Base-by-base conservation (phyloP, 2,329 filamentous ascomycete genomes). In the Botrytis pseudocinerea region DNA sequence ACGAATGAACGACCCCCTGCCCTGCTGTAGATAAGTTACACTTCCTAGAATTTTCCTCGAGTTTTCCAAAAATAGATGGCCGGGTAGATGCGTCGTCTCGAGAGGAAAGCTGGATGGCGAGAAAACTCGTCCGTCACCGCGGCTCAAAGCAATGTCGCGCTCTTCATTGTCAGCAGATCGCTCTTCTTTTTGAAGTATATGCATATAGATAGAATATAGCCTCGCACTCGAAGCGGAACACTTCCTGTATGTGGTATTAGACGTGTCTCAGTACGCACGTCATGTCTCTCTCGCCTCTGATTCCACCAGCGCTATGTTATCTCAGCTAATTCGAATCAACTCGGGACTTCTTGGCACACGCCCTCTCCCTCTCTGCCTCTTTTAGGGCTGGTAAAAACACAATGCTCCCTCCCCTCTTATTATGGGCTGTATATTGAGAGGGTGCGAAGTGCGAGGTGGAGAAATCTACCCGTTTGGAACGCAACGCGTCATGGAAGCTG, bases 221-320 rank as follows among this genome's bases (percentile, higher is more conserved):
- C 20, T 48, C 9, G 46, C 8, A 12, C 3, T 25, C 9, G 9
- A 9, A 25, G 1, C 22, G 0, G 10, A 0, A 4, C 22, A 22
- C 20, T 25, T 25, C 25, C 25, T n/a, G 25, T 1, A 51, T 25
- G 14, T 51, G 10, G 48, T 3, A 14, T 51, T n/a, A 10, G 22
- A 25, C 3, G 2, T 54, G 16, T 4, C 25, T 54, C 12, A 2
- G 14, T 54, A 8, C 12, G 14, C 28, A 8, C 2, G n/a, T 54
- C 5, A 28, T 35, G 35, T 35, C 35, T 38, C 38, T 38, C 38
- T n/a, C 48, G 7, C 5, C 5, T 54, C 48, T 54, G 5, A 5
- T 16, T n/a, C 9, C 38, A 6, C 7, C 38, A 9, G 35, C 35
- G 32, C 35, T 8, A 7, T 38, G 38, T 7, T 38, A 38, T 38